Evolutionary conservation across 2,329 filamentous ascomycete species (phyloP).

Genomic region (Alternaria atra): DNA sequence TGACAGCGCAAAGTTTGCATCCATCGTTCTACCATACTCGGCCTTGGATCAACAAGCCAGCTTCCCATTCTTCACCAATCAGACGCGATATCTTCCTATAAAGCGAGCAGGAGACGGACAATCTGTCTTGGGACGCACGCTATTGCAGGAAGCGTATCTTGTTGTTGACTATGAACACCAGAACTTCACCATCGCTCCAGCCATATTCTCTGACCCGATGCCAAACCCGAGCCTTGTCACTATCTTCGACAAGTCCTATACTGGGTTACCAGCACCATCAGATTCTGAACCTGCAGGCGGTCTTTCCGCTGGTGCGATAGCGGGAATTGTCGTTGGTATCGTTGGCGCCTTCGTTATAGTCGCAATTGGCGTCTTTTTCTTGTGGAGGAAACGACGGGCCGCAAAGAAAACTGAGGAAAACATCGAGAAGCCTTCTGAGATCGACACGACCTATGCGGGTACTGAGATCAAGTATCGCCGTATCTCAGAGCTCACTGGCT

Average conservation of each 20-base stretch:
- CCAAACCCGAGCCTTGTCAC: constrained; percentile 29
- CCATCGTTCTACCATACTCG: constrained; percentile 40
- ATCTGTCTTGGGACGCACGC: constrained; percentile 45
- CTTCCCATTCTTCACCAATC: constrained; percentile 16
- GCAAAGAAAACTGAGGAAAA: constrained; percentile 17
- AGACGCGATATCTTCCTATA: constrained; percentile 44
- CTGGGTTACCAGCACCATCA: constrained; percentile 3
- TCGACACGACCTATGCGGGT: constrained; percentile 41
- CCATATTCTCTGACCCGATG: constrained; percentile 32
- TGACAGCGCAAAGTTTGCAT: constrained; percentile 19
- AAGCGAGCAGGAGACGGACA: constrained; percentile 34
- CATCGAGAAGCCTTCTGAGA: constrained; percentile 29
- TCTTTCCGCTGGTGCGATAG: constrained; percentile 42
- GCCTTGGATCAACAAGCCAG: constrained; percentile 37
- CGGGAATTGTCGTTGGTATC: constrained; percentile 47
- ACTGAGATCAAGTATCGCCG: constrained; percentile 43
- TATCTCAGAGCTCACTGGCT: constrained; percentile 48
- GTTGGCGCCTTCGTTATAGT: constrained; percentile 35
- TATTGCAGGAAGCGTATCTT: constrained; percentile 51
- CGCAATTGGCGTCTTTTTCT: constrained; percentile 38
- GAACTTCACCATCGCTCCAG: constrained; percentile 46
- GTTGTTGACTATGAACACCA: constrained; percentile 49
- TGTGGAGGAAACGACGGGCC: constrained; percentile 35
- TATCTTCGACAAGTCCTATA: constrained; percentile 35
- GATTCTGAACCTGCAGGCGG: constrained; percentile 13